These are phyloP conservation scores for Gracilaria gracilis DNA, from an alignment of 23 red algal species.

Conservation along the genomic window DNA sequence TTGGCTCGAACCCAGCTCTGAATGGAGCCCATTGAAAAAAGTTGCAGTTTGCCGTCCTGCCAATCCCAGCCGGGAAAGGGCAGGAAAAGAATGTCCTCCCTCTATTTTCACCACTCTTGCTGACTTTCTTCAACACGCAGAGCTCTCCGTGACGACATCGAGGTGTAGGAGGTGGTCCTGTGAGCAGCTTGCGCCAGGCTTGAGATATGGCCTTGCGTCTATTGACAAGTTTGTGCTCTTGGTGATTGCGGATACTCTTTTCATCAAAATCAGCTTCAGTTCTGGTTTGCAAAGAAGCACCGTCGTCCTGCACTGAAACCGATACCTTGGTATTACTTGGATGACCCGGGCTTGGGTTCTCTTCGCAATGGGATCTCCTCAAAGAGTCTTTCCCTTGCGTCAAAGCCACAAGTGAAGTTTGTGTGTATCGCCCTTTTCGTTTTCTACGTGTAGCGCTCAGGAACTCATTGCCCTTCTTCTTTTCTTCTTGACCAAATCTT, in stretches of 20 bases:
- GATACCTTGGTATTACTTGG: background rate
- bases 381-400: background rate
- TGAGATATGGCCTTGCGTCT: conserved; percentile 15
- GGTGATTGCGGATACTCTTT: background rate
- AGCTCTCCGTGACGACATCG: conserved; percentile 54
- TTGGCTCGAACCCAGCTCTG: conserved; percentile 37
- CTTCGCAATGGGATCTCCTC: background rate
- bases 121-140: conserved; percentile 60
- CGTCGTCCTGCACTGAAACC: background rate
- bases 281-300: background rate
- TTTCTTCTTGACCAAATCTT: background rate
- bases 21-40: conserved; percentile 68
- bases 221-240: background rate
- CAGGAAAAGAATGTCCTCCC: conserved; percentile 67
- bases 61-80: conserved; percentile 33
- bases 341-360: background rate
- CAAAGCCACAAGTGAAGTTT: conserved; percentile 30
- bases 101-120: conserved; percentile 63
- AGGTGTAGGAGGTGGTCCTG: conserved; percentile 61
- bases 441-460: background rate
- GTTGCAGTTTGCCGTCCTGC: conserved; percentile 47
- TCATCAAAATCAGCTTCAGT: background rate
- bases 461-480: background rate
- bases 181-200: conserved; percentile 47
- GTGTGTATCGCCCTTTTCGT: conserved; percentile 21